Percentiles rank a stretch among this genome's conserved stretches.
Evolutionary conservation across 2,329 filamentous ascomycete species (phyloP).

Genomic region (Alternaria viburni): DNA sequence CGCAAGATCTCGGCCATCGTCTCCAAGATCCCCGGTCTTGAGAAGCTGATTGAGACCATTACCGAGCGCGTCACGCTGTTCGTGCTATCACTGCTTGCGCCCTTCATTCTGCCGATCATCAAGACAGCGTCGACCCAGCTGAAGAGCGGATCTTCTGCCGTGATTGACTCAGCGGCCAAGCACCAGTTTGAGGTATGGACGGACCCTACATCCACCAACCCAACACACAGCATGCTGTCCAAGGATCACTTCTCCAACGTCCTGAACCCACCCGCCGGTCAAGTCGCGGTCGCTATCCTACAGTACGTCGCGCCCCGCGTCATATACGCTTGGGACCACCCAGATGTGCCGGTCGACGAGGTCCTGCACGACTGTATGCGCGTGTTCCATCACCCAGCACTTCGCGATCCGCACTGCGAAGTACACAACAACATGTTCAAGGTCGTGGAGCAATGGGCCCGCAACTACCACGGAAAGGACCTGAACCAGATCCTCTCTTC

Average conservation of each 20-base stretch:
- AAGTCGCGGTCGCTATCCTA: slow-evolving; percentile 65
- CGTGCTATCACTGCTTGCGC: slow-evolving; percentile 86
- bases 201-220: slow-evolving; percentile 55
- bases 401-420: slow-evolving; percentile 76
- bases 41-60: slow-evolving; percentile 89
- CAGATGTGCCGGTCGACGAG: slow-evolving; percentile 79
- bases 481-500: slow-evolving; percentile 80
- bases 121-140: slow-evolving; percentile 81
- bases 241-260: slow-evolving; percentile 61
- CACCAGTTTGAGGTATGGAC: slow-evolving; percentile 60
- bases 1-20: slow-evolving; percentile 84
- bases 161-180: slow-evolving; percentile 61
- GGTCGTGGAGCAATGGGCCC: slow-evolving; percentile 81
- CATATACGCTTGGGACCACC: slow-evolving; percentile 92
- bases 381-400: slow-evolving; percentile 89
- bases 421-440: slow-evolving; percentile 89
- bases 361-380: slow-evolving; percentile 80
- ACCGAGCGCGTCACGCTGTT: slow-evolving; percentile 92
- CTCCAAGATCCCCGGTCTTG: slow-evolving; percentile 88
- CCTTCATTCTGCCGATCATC: slow-evolving; percentile 92
- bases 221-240: slow-evolving; percentile 59
- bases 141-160: slow-evolving; percentile 81
- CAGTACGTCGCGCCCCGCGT: slow-evolving; percentile 88
- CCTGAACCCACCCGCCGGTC: slow-evolving; percentile 57
- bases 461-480: slow-evolving; percentile 69